Evolutionary conservation across 1,284 basidiomycete species (phyloP).

Genomic region (Anthracocystis setariae): DNA sequence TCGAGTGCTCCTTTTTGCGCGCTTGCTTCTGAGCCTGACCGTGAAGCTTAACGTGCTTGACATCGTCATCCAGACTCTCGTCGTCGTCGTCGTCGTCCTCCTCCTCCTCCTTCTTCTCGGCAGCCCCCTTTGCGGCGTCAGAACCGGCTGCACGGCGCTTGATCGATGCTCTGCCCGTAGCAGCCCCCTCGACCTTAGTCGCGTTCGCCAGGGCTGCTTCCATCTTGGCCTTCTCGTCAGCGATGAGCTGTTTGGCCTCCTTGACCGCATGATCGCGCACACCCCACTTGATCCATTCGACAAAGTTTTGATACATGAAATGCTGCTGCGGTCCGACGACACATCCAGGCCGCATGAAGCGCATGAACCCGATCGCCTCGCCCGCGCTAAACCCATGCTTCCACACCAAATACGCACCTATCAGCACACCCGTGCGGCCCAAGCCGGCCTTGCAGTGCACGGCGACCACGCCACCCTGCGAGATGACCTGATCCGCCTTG

Average conservation of each 20-base stretch:
- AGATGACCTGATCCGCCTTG: constrained; percentile 80
- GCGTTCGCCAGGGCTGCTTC: not conserved
- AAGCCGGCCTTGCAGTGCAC: constrained; percentile 90
- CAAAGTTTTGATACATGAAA: constrained; percentile 85
- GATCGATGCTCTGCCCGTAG: constrained; percentile 4
- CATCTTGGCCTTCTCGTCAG: constrained; percentile 19
- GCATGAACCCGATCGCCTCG: constrained; percentile 98
- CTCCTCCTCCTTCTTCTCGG: constrained; percentile 8
- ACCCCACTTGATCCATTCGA: constrained; percentile 64
- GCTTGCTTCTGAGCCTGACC: constrained; percentile 5
- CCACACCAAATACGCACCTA: constrained; percentile 94
- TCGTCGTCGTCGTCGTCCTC: constrained; percentile 18
- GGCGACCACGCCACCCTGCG: constrained; percentile 82
- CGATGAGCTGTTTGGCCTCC: constrained; percentile 28
- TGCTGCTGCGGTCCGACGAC: constrained; percentile 87
- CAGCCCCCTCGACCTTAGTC: constrained; percentile 14
- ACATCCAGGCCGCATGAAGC: constrained; percentile 92
- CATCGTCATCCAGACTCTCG: constrained; percentile 6
- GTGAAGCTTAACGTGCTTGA: constrained; percentile 9
- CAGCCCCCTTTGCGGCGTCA: constrained; percentile 17
- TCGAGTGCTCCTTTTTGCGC: constrained; percentile 14
- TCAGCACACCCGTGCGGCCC: constrained; percentile 90
- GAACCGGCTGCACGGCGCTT: constrained; percentile 22
- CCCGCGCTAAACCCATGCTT: constrained; percentile 98
- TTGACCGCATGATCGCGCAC: constrained; percentile 46